Base-by-base conservation (phyloP, 2,329 filamentous ascomycete genomes). In the Penicillium sclerotiorum region DNA sequence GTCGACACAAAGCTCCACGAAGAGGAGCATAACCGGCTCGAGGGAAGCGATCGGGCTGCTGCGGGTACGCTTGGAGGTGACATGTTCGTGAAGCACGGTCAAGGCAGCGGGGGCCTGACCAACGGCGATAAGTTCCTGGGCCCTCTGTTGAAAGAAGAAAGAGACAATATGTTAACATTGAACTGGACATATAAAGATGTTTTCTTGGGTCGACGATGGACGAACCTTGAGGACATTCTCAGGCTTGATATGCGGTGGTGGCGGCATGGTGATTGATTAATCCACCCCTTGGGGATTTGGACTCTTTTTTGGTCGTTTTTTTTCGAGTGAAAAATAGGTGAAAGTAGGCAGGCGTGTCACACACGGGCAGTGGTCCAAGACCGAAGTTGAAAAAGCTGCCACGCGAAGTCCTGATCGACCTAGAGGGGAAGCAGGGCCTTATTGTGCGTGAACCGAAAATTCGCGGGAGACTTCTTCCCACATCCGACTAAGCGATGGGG, bases 41-140 rank as follows among this genome's bases (percentile, higher is more conserved):
- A 99, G 80, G 46, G 92, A 95, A 59, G 88, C 84, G 80, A 97
- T 97, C 65, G 94, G 92, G 67, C 90, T 94, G 86, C 95, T 97
- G 71, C 94, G 90, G 66, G 92, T 96, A 67, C 94, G 85, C 82
- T 99, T 99, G 61, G 90, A 96, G 66, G 91, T 96, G 80, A 97
- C 91, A 86, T 99, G 94, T 82, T 99, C 94, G 81, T 97, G 94
- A 57, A 99, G 88, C 68, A 97, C 86, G 68, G 87, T 91, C 73
- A 99, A 82, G 72, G 94, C 94, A 68, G 94, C 93, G 66, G 89
- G 85, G 64, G 89, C 82, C 84, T 99, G 94, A 73, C 89, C 88
- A 70, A 99, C 94, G 71, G 91, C 94, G 79, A 97, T 96, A 77
- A 99, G 90, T 82, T 99, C 94, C 77, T 97, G 88, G 58, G 94